Evolutionary conservation across 441 rosid species (phyloP).

Genomic region (Pelargonium cotyledonis): DNA sequence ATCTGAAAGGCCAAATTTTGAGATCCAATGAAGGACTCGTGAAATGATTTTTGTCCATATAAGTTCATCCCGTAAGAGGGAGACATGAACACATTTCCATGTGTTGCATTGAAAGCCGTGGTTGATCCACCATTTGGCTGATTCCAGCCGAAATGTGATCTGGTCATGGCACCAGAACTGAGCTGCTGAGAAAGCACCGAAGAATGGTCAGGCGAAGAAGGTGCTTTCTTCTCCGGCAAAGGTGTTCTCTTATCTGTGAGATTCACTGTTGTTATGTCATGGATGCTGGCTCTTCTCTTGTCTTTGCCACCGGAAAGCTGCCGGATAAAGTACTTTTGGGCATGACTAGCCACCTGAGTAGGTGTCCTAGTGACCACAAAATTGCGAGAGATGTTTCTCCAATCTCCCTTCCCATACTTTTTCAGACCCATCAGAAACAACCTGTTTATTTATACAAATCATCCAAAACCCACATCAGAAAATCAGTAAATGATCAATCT

Average conservation of each 20-base stretch:
- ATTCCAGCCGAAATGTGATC: slow-evolving; percentile 48
- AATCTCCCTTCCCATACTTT: slow-evolving; percentile 72
- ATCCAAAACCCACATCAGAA: slow-evolving; percentile 7
- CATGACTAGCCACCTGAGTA: slow-evolving; percentile 73
- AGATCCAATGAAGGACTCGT: slow-evolving; percentile 34
- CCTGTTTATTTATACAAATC: slow-evolving; percentile 24
- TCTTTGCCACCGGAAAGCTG: slow-evolving; percentile 70
- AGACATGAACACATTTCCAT: slow-evolving; percentile 33
- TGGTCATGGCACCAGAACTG: slow-evolving; percentile 25
- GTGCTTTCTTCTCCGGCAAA: slow-evolving; percentile 43
- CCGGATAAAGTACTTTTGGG: slow-evolving; percentile 68
- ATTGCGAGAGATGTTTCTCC: slow-evolving; percentile 68
- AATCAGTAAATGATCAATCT: background rate
- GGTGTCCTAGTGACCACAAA: slow-evolving; percentile 61
- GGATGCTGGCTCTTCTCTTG: slow-evolving; percentile 76
- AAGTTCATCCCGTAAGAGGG: slow-evolving; percentile 35
- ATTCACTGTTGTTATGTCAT: slow-evolving; percentile 68
- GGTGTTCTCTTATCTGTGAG: slow-evolving; percentile 42
- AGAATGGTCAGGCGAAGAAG: slow-evolving; percentile 37
- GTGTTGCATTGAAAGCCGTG: slow-evolving; percentile 33
- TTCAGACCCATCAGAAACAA: slow-evolving; percentile 61
- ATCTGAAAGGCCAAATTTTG: slow-evolving; percentile 40
- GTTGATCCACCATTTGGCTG: slow-evolving; percentile 33
- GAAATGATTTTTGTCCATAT: slow-evolving; percentile 30
- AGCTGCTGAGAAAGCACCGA: slow-evolving; percentile 30